A percentile compares a stretch with the other conserved stretches of the same genome.
These are phyloP conservation scores for Aaosphaeria arxii DNA, from an alignment of 2,329 filamentous ascomycete species.

Conservation along the genomic window DNA sequence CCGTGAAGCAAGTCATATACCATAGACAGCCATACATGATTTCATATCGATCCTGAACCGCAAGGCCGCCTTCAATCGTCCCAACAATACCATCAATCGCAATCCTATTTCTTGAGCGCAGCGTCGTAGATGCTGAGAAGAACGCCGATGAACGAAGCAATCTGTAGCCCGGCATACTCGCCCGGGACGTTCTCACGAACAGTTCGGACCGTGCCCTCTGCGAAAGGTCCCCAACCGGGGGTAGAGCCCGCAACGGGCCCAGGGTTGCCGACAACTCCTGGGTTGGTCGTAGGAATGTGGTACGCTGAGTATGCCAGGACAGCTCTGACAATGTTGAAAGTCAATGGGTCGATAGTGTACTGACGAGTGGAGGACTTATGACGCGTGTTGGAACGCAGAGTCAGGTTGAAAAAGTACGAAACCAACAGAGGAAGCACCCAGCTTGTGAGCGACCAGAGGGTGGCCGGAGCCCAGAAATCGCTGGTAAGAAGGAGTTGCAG, in stretches of 20 bases:
- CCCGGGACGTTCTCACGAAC: conserved; percentile 68
- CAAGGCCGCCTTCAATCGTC: neutral
- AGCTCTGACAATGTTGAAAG: conserved; percentile 86
- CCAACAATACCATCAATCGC: neutral
- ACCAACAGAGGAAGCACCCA: conserved; percentile 66
- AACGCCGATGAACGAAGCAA: conserved; percentile 65
- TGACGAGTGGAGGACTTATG: conserved; percentile 44
- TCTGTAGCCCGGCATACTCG: conserved; percentile 67
- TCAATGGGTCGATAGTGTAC: conserved; percentile 75
- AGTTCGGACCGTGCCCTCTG: conserved; percentile 56
- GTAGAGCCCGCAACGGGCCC: conserved; percentile 54
- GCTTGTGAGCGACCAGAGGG: conserved; percentile 73
- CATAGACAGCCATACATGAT: neutral
- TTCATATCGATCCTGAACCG: neutral
- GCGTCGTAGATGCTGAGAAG: conserved; percentile 75
- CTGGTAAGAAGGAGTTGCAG: conserved; percentile 73
- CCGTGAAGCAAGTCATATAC: neutral
- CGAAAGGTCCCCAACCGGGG: conserved; percentile 53
- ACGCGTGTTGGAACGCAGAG: conserved; percentile 52
- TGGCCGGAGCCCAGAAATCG: conserved; percentile 79
- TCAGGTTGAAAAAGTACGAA: conserved; percentile 91
- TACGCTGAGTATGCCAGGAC: conserved; percentile 80
- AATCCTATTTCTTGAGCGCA: conserved; percentile 57
- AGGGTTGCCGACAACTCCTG: conserved; percentile 14
- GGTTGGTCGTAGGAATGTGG: conserved; percentile 33